Percentiles rank a stretch among this genome's conserved stretches.
Conservation (phyloP, 139 green algal genomes). For the Asterochloris erici region DNA sequence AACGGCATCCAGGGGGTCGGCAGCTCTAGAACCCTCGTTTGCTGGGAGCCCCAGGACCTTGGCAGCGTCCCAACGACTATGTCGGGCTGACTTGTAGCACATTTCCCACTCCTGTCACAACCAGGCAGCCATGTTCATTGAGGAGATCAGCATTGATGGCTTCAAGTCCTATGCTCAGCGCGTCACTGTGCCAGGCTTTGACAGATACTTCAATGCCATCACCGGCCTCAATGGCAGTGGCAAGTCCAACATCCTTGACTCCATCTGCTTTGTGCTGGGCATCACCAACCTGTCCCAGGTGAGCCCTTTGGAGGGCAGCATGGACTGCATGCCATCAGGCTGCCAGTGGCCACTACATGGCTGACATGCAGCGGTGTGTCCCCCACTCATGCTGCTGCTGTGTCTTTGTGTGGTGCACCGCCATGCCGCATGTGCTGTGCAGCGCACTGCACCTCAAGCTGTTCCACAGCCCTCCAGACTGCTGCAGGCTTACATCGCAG, state of each 20-base stretch:
- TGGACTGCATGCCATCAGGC: too few relatives aligned
- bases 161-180: constrained; percentile 98
- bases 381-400: constrained; percentile 16
- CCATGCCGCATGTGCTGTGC: neutral
- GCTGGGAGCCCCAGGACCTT: too few relatives aligned
- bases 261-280: constrained; percentile 98
- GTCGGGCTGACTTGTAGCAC: neutral
- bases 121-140: constrained; percentile 82
- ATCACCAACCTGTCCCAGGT: constrained; percentile 94
- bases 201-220: constrained; percentile 98
- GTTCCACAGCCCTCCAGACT: neutral
- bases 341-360: too few relatives aligned
- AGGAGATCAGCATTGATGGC: constrained; percentile 94
- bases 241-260: constrained; percentile 99
- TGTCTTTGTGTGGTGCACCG: neutral
- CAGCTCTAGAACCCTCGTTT: too few relatives aligned
- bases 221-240: constrained; percentile 96
- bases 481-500: neutral
- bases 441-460: neutral
- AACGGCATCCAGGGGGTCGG: too few relatives aligned
- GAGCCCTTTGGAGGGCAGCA: constrained; percentile 3
- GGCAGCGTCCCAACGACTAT: neutral
- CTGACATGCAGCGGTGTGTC: neutral
- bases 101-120: neutral
- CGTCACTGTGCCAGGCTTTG: constrained; percentile 83